These are phyloP conservation scores for Coelastrella sp. DNA, from an alignment of 139 green algal genomes.

Conservation along the genomic window DNA sequence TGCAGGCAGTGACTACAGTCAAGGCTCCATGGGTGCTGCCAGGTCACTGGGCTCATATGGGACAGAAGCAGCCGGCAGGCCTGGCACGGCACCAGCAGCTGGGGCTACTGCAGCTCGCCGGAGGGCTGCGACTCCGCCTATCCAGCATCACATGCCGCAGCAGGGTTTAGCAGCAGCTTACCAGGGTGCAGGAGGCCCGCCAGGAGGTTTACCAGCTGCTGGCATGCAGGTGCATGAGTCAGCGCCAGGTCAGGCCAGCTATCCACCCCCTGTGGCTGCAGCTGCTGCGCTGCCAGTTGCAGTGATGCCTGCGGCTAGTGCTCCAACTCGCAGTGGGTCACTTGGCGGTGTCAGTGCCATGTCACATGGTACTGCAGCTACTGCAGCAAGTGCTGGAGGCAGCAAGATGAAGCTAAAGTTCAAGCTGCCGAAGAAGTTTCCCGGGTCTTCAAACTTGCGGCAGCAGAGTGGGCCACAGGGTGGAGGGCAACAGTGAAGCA, in stretches of 20 bases:
- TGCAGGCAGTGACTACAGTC: not conserved
- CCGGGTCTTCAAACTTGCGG: not conserved
- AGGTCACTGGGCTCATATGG: not conserved
- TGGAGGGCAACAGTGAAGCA: not conserved
- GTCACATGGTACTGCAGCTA: constrained; percentile 4
- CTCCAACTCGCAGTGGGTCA: constrained; percentile 5
- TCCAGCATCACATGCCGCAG: not conserved
- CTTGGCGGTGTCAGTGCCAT: constrained; percentile 2
- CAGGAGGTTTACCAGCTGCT: not conserved
- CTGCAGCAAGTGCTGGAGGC: not conserved
- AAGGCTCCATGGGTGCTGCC: not conserved
- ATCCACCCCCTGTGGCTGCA: not conserved
- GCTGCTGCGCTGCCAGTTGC: not conserved
- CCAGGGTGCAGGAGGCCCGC: not conserved
- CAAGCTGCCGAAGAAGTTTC: constrained; percentile 17
- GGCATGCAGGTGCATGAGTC: not conserved
- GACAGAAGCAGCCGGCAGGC: not conserved
- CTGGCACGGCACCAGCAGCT: constrained; percentile 17
- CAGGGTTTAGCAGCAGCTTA: constrained; percentile 7
- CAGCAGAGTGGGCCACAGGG: constrained; percentile 7
- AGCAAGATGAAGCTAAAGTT: constrained; percentile 21
- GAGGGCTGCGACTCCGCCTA: not conserved
- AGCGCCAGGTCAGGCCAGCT: not conserved
- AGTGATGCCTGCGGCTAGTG: not conserved
- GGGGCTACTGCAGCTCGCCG: not conserved